Evolutionary conservation across 495 filamentous ascomycete species (phyloP).

Genomic region (Talaromyces liani): DNA sequence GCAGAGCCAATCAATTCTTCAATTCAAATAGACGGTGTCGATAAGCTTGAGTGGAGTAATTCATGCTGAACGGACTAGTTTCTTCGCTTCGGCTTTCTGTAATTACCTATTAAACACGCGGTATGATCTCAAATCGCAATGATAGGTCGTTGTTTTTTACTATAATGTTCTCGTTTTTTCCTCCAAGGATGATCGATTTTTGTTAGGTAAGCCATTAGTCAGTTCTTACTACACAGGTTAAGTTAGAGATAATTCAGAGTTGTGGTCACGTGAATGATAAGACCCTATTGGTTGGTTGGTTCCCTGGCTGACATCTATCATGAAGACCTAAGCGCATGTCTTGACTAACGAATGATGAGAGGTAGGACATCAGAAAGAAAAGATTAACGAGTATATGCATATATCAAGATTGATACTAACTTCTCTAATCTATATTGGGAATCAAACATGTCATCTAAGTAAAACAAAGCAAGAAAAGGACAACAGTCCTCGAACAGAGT

Average conservation of each 20-base stretch:
- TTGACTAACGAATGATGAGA: no score
- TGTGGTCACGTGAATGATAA: background rate
- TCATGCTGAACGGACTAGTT: background rate
- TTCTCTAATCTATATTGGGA: conserved; percentile 6
- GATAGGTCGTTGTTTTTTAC: no score
- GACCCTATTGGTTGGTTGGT: background rate
- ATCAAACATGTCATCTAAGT: conserved; percentile 3
- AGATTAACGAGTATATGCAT: background rate
- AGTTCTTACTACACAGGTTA: background rate
- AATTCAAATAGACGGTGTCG: background rate
- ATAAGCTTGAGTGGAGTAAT: background rate
- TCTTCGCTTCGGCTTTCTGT: background rate
- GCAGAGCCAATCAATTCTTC: background rate
- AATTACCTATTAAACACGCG: background rate
- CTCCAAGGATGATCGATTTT: background rate
- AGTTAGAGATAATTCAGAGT: background rate
- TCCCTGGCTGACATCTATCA: no score
- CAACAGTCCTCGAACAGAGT: background rate
- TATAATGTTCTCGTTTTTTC: background rate
- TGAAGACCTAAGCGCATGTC: no score
- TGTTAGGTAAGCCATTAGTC: background rate
- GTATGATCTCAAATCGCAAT: background rate
- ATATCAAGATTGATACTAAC: conserved; percentile 1
- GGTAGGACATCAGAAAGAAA: background rate
- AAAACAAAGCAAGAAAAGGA: background rate